Base-by-base conservation (phyloP, 1,284 basidiomycete species). In the Boletellus sp. region DNA sequence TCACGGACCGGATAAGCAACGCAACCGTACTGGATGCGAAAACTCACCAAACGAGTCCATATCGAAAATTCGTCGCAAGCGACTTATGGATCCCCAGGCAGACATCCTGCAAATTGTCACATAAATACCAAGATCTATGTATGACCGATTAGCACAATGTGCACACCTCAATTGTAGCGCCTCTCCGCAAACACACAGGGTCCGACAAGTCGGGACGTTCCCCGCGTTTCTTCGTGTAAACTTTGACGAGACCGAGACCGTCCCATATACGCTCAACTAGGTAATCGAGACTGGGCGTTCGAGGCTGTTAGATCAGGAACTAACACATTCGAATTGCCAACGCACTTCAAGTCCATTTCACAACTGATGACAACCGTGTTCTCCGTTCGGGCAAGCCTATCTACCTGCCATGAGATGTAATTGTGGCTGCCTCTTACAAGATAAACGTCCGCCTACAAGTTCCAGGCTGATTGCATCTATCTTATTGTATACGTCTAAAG, bases 171-270 rank as follows among this genome's bases (percentile, higher is more conserved):
- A 98, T 89, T 1, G 92, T 95, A 2, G 95, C 93, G 1, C 95
- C 96, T 63, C 84, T 89, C 49, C 95, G 80, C 58, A 97, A 73
- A 66, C 94, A 95, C 45, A 98, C 85, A n/a, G 96, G 96, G 71
- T 98, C 96, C 1, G 78, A 73, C 18, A 98, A 72, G 67, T 98
- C 96, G 3, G 96, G 93, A 60, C 90, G 89, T 32, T 80, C 90
- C n/a, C 95, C 96, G 44, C 96, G 82, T 70, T 95, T 95, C 74
- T 97, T 98, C 2, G 95, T 97, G 72, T 97, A 98, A 50, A 97
- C 85, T 70, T 93, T 94, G 47, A 95, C 93, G 18, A 95, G 80
- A 36, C 80, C 77, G 18, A 95, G 79, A 56, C 91, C 85, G 53
- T 89, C 87, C 95, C 96, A 98, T 57, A 97, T 91, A 38, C 85